phyloP scores from a whole-genome alignment of 2,329 filamentous ascomycete genomes.

The Claviceps monticola region DNA sequence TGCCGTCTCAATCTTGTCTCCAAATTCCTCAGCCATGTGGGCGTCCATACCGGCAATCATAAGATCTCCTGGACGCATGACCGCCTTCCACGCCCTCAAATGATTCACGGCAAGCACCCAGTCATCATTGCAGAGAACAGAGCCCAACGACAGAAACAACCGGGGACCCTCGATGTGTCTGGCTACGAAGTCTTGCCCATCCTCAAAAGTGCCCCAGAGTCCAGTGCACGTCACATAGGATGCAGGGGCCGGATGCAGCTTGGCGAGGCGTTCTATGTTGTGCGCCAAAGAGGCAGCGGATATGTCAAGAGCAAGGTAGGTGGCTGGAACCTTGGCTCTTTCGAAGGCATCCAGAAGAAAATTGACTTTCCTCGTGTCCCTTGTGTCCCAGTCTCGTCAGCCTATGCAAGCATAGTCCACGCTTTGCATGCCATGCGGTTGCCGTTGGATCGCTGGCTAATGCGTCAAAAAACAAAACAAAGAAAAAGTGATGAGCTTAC shows the following conservation, averaged over 20 bases:
- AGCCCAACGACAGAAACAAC: constrained; percentile 27
- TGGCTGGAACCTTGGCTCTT: constrained; percentile 13
- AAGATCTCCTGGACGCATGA: constrained; percentile 20
- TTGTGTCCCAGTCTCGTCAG: constrained; percentile 7
- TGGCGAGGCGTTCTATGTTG: constrained; percentile 19
- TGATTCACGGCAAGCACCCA: constrained; percentile 22
- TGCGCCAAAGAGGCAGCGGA: constrained; percentile 21
- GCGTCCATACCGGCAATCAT: constrained; percentile 29
- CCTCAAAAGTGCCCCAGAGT: constrained; percentile 26
- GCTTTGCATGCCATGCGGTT: not conserved
- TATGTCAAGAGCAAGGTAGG: constrained; percentile 27
- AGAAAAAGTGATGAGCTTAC: constrained; percentile 14
- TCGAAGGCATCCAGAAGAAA: constrained; percentile 24
- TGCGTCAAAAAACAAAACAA: constrained; percentile 1
- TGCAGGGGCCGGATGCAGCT: constrained; percentile 13
- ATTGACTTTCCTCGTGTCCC: constrained; percentile 27
- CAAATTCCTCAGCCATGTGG: constrained; percentile 18
- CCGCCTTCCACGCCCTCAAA: constrained; percentile 22
- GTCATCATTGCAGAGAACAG: constrained; percentile 27
- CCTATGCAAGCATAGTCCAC: not conserved
- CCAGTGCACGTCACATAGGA: constrained; percentile 21
- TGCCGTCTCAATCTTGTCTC: constrained; percentile 25
- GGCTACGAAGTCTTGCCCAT: constrained; percentile 19
- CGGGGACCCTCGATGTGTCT: constrained; percentile 17
- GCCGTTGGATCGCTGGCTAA: not conserved